phyloP scores from a whole-genome alignment of 148 eudicot genomes.

The Amaranthus palmeri region DNA sequence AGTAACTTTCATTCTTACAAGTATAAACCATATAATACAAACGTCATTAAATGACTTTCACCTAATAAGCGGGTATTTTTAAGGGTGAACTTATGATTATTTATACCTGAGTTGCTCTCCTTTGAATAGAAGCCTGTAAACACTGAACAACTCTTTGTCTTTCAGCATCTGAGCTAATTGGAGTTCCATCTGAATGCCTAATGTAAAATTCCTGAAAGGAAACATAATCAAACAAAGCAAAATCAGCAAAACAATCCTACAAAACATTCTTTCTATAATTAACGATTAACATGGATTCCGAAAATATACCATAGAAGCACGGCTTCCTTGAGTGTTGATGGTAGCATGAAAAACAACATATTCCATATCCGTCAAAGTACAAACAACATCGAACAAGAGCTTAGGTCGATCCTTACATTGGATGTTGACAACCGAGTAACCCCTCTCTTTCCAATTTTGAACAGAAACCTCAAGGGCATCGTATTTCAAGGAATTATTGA shows the following conservation, averaged over 20 bases:
- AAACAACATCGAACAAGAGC: conserved; percentile 81
- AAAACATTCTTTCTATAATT: not conserved
- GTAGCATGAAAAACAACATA: conserved; percentile 93
- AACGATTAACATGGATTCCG: not conserved
- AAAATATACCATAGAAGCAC: conserved; percentile 60
- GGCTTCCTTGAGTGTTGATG: conserved; percentile 46
- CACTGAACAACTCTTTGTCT: conserved; percentile 80
- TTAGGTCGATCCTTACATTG: conserved; percentile 74
- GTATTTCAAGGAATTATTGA: conserved; percentile 20
- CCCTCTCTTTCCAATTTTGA: conserved; percentile 60
- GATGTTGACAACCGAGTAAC: conserved; percentile 77
- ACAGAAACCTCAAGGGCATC: conserved; percentile 61
- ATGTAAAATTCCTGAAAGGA: conserved; percentile 78
- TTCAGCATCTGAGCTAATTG: conserved; percentile 85
- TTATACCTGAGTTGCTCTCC: conserved; percentile 80
- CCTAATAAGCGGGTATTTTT: no score
- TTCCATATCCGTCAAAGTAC: conserved; percentile 85
- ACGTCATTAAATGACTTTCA: no score
- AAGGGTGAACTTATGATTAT: not conserved
- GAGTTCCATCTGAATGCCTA: conserved; percentile 76
- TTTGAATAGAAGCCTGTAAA: conserved; percentile 64
- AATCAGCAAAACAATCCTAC: not conserved
- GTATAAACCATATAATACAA: not conserved
- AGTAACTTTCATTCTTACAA: conserved; percentile 7
- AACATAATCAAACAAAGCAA: conserved; percentile 10